Percentiles rank a stretch among this genome's conserved stretches.
Conservation (phyloP, 441 rosid genomes). For the Daphne laureola region DNA sequence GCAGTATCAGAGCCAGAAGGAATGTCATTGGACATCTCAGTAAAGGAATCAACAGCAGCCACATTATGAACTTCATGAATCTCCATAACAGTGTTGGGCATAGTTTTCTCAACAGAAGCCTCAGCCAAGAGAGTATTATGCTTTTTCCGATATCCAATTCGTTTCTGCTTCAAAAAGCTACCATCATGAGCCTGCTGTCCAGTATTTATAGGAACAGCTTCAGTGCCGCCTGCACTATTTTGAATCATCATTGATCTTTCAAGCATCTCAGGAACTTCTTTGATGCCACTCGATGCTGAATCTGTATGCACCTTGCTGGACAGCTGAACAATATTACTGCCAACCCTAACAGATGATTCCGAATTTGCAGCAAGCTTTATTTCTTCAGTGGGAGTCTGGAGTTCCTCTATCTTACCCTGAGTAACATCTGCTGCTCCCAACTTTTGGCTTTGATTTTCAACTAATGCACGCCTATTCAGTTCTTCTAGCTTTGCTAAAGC, state of each 20-base stretch:
- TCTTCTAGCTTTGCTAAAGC: constrained; percentile 77
- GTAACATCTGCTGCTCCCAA: constrained; percentile 27
- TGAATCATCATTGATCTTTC: constrained; percentile 20
- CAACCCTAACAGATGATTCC: constrained; percentile 22
- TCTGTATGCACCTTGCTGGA: constrained; percentile 23
- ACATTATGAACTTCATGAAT: constrained; percentile 20
- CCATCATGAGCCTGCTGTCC: constrained; percentile 27
- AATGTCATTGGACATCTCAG: constrained; percentile 28
- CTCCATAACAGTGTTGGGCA: constrained; percentile 23
- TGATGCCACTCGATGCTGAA: constrained; percentile 19
- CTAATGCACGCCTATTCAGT: constrained; percentile 61
- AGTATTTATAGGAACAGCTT: constrained; percentile 21
- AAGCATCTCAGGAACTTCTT: constrained; percentile 17
- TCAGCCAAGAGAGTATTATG: constrained; percentile 34
- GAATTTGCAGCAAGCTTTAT: constrained; percentile 15
- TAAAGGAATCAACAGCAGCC: constrained; percentile 23
- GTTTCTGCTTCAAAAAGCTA: constrained; percentile 45
- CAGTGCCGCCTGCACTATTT: constrained; percentile 27
- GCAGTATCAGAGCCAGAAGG: constrained; percentile 27
- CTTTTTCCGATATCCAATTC: constrained; percentile 45
- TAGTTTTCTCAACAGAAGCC: constrained; percentile 31
- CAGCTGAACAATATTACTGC: constrained; percentile 17
- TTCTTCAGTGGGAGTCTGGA: constrained; percentile 20
- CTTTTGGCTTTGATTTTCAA: constrained; percentile 36
- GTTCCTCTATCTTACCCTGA: constrained; percentile 32